Evolutionary conservation across 148 eudicot species (phyloP).

Genomic region (Tetragonia tetragonoides): DNA sequence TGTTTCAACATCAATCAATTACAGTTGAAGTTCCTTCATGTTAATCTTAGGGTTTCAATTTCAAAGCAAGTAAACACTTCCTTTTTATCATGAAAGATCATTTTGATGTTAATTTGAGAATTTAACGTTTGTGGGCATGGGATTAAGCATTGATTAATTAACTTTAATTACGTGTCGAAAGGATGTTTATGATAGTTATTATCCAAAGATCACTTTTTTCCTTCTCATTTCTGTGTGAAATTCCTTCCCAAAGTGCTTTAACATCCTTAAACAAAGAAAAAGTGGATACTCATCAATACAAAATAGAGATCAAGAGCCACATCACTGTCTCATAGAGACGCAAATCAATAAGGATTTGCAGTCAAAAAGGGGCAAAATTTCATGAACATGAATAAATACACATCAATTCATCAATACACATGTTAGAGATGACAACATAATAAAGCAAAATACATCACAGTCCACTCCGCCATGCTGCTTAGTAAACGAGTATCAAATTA

Average conservation of each 20-base stretch:
- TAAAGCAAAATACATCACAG: too few relatives aligned
- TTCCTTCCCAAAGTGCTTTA: not conserved
- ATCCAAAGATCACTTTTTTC: conserved; percentile 3
- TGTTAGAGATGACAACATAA: too few relatives aligned
- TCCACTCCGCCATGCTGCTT: too few relatives aligned
- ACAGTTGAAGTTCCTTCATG: not conserved
- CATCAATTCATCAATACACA: too few relatives aligned
- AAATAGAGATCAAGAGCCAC: conserved; percentile 13
- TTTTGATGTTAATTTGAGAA: conserved; percentile 8
- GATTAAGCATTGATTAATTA: conserved; percentile 11
- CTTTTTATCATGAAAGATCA: conserved; percentile 15
- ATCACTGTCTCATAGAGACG: conserved; percentile 1
- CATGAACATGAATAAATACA: not conserved
- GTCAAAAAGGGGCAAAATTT: not conserved
- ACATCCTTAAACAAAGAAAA: not conserved
- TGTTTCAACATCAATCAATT: conserved; percentile 28
- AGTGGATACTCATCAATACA: conserved; percentile 12
- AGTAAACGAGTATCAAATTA: too few relatives aligned
- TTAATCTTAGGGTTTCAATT: conserved; percentile 3
- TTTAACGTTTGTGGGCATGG: conserved; percentile 5
- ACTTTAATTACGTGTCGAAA: not conserved
- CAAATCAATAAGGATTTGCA: not conserved
- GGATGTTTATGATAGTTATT: not conserved
- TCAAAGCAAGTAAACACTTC: not conserved
- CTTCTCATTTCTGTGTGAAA: not conserved